Conservation (phyloP, 208 protist species). For the Acanthamoeba healyi region DNA sequence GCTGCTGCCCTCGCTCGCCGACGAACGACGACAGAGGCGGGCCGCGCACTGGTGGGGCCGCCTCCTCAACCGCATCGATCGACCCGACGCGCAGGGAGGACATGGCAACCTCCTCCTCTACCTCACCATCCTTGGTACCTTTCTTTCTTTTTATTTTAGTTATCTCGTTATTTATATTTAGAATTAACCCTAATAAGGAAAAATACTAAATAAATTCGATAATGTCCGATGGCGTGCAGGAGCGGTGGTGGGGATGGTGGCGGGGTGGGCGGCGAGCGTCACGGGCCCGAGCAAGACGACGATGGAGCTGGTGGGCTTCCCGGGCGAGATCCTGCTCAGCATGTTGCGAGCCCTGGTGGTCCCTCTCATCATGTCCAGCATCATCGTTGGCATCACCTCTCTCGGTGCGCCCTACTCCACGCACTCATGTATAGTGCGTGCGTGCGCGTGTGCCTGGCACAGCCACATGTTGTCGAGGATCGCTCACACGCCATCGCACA, state of each 20-base stretch:
- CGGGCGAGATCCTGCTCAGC: constrained; percentile 70
- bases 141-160: neutral
- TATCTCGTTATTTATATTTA: neutral
- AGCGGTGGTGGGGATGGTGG: constrained; percentile 8
- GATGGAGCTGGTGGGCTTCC: constrained; percentile 63
- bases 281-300: neutral
- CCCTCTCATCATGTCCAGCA: constrained; percentile 71
- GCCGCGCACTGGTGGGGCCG: constrained; percentile 26
- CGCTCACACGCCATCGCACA: too few species aligned
- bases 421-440: too few species aligned
- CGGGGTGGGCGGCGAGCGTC: neutral
- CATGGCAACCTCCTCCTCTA: constrained; percentile 41
- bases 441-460: too few species aligned
- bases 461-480: too few species aligned
- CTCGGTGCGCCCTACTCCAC: neutral
- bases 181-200: neutral
- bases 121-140: constrained; percentile 58
- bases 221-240: neutral
- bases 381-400: constrained; percentile 68
- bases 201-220: neutral
- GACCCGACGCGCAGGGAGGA: neutral
- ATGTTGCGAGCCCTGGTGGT: constrained; percentile 64
- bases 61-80: neutral
- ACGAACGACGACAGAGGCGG: constrained; percentile 9
- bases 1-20: neutral